Conservation (phyloP, 495 filamentous ascomycete genomes). For the Peziza echinospora region DNA sequence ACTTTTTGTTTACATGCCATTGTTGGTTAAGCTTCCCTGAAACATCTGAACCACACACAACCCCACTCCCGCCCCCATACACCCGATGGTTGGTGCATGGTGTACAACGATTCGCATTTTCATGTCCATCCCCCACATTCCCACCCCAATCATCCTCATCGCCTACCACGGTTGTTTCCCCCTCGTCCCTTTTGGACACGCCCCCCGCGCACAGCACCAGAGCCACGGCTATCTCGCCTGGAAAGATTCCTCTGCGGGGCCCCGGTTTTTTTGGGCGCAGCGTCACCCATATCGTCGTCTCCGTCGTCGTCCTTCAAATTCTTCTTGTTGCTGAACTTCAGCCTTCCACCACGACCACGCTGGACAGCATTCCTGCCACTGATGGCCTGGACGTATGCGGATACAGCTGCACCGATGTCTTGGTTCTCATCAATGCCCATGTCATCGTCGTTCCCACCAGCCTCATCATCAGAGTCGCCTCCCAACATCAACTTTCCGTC, state of each 20-base stretch:
- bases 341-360: constrained; percentile 58
- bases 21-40: too few relatives aligned
- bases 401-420: constrained; percentile 38
- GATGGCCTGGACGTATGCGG: constrained; percentile 81
- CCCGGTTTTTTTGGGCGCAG: constrained; percentile 8
- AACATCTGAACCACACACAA: too few relatives aligned
- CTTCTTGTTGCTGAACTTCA: constrained; percentile 65
- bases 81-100: too few relatives aligned
- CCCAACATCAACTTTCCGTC: constrained; percentile 82
- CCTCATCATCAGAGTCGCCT: constrained; percentile 21
- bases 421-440: constrained; percentile 33
- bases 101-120: too few relatives aligned
- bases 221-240: constrained; percentile 15
- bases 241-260: constrained; percentile 15
- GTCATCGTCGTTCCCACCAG: constrained; percentile 24
- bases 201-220: constrained; percentile 10
- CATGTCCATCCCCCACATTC: too few relatives aligned
- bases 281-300: constrained; percentile 34
- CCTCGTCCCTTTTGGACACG: constrained; percentile 14
- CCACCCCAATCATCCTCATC: constrained; percentile 7
- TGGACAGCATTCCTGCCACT: constrained; percentile 61
- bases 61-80: too few relatives aligned
- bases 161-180: constrained; percentile 7
- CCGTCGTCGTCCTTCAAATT: constrained; percentile 35
- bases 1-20: too few relatives aligned